A percentile compares a stretch with the other conserved stretches of the same genome.
These are phyloP conservation scores for Camellia japonica DNA, from an alignment of 148 eudicot genomes.

Conservation along the genomic window DNA sequence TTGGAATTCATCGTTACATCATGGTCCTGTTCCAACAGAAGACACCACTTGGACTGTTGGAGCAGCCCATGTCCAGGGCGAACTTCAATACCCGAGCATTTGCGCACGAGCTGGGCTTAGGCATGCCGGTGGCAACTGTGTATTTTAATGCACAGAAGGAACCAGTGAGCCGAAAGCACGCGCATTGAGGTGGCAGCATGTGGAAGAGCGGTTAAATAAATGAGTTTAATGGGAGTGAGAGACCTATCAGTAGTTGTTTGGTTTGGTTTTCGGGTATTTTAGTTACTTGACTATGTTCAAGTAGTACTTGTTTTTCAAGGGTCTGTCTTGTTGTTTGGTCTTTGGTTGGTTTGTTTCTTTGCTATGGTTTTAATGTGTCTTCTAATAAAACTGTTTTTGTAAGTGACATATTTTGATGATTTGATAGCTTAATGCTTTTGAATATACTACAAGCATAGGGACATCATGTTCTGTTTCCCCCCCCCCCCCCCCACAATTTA, in stretches of 20 bases:
- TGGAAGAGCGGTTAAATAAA: not conserved
- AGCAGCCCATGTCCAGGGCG: conserved; percentile 3
- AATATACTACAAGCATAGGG: no score
- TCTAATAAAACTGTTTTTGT: not conserved
- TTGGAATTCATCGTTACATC: conserved; percentile 22
- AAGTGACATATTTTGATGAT: not conserved
- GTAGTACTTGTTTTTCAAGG: not conserved
- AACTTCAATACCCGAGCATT: conserved; percentile 20
- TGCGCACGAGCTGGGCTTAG: conserved; percentile 11
- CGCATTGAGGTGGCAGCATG: not conserved
- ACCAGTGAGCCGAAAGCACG: conserved; percentile 8
- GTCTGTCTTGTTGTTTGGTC: not conserved
- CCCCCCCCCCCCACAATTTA: no score
- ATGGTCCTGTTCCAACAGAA: conserved; percentile 15
- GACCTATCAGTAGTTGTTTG: not conserved
- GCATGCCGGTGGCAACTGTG: conserved; percentile 22
- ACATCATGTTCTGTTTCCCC: no score
- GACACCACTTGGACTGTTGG: not conserved
- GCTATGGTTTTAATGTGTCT: not conserved
- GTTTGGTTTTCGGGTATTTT: not conserved
- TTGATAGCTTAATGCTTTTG: no score
- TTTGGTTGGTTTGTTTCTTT: conserved; percentile 2
- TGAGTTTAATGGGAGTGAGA: not conserved
- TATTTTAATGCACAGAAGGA: conserved; percentile 24
- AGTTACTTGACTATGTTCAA: not conserved